These are phyloP conservation scores for Salix suchowensis DNA, from an alignment of 345 rosid species.

Conservation along the genomic window DNA sequence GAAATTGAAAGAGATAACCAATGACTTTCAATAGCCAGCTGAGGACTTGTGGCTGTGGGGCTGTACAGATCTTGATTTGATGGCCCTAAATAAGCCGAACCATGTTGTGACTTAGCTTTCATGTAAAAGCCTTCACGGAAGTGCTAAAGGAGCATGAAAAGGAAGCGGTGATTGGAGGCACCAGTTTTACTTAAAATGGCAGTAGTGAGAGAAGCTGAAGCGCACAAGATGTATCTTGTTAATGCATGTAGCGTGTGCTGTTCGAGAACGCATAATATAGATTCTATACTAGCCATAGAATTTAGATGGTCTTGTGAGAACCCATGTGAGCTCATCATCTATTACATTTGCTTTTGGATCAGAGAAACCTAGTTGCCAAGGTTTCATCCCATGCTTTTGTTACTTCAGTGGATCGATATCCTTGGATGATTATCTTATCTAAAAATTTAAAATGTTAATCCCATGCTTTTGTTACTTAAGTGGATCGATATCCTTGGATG, in stretches of 20 bases:
- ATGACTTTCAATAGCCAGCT: slow-evolving; percentile 1
- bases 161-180: background rate
- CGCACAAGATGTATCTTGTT: background rate
- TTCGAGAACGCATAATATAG: background rate
- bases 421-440: too few species aligned
- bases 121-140: slow-evolving; percentile 14
- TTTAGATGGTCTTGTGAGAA: background rate
- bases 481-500: too few species aligned
- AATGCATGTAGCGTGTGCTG: background rate
- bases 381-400: background rate
- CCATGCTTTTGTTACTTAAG: too few species aligned
- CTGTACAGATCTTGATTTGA: background rate
- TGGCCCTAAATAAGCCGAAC: background rate
- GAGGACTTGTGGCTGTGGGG: slow-evolving; percentile 6
- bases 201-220: background rate
- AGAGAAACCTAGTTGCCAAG: background rate
- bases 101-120: background rate
- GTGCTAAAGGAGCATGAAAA: slow-evolving; percentile 7
- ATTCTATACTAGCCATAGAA: background rate
- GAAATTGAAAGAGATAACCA: slow-evolving; percentile 12
- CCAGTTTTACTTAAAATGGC: background rate
- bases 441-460: too few species aligned
- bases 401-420: background rate
- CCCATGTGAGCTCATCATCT: background rate
- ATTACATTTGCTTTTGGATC: background rate